Evolutionary conservation across 192 early-diverging fungal genomes (phyloP).

Genomic region (Rhizophagus sp.): DNA sequence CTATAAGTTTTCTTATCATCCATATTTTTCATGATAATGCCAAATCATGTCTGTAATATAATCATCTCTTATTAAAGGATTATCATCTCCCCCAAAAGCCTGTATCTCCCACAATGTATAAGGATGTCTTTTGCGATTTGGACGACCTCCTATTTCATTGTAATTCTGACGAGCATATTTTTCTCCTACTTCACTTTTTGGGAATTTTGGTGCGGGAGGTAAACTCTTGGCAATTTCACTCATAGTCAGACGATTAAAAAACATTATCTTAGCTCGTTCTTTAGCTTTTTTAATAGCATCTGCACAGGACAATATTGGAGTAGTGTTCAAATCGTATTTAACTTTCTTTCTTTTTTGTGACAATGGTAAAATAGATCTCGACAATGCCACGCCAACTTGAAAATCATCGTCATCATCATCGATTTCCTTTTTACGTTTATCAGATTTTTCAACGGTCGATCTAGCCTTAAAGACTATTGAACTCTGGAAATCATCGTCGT

Average conservation of each 20-base stretch:
- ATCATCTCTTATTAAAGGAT: background rate
- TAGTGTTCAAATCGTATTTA: conserved; percentile 5
- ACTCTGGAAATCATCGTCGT: conserved; percentile 14
- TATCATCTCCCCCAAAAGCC: conserved; percentile 3
- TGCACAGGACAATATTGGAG: background rate
- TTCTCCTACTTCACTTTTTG: background rate
- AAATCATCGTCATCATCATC: conserved; percentile 10
- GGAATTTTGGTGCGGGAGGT: background rate
- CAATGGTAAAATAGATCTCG: background rate
- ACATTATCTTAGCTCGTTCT: background rate
- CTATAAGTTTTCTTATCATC: too few relatives aligned
- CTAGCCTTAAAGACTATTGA: background rate
- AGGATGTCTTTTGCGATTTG: background rate
- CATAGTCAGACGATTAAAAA: background rate
- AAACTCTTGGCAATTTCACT: background rate
- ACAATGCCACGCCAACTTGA: background rate
- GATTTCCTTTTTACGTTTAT: background rate
- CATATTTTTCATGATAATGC: background rate
- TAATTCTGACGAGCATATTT: background rate
- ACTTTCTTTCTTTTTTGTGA: background rate
- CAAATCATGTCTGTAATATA: conserved; percentile 19
- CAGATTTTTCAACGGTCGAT: background rate
- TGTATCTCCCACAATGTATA: conserved; percentile 8
- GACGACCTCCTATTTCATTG: background rate
- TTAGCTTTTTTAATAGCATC: background rate